These are phyloP conservation scores for Usnea hakonensis DNA, from an alignment of 495 filamentous ascomycete species.

Conservation along the genomic window DNA sequence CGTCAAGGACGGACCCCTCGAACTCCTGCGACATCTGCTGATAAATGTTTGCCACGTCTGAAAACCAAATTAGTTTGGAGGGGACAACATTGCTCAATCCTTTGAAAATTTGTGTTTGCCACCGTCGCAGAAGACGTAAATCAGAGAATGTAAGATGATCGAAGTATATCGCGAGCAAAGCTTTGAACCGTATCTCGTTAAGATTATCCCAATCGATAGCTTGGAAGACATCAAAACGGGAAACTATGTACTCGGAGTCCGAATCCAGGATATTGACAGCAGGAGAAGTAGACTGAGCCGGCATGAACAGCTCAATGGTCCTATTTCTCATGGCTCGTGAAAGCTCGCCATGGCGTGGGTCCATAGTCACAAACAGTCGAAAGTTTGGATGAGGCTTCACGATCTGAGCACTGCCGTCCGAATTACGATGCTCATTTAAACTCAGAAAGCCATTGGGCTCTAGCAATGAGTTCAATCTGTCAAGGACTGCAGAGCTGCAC, in stretches of 20 bases:
- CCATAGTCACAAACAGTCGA: conserved; percentile 88
- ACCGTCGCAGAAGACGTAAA: conserved; percentile 18
- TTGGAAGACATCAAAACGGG: conserved; percentile 43
- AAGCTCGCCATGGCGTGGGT: conserved; percentile 86
- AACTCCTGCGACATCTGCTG: not conserved
- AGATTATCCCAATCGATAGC: conserved; percentile 25
- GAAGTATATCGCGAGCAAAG: conserved; percentile 35
- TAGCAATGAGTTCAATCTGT: conserved; percentile 87
- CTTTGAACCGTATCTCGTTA: conserved; percentile 19
- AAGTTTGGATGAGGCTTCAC: conserved; percentile 81
- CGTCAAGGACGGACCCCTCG: conserved; percentile 9
- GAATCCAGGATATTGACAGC: conserved; percentile 23
- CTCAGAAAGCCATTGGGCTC: conserved; percentile 82
- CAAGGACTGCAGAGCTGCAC: conserved; percentile 88
- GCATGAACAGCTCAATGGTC: conserved; percentile 79
- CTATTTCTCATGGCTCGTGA: conserved; percentile 96
- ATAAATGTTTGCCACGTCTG: conserved; percentile 7
- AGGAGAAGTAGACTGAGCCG: conserved; percentile 28
- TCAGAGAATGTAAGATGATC: conserved; percentile 52
- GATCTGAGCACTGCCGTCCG: conserved; percentile 71
- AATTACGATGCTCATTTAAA: conserved; percentile 82
- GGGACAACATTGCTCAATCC: conserved; percentile 15
- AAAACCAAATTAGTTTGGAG: conserved; percentile 3
- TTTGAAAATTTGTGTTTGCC: conserved; percentile 14
- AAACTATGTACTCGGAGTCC: conserved; percentile 42